Evolutionary conservation across 202 grass and related monocot genomes (phyloP), one percentile per base, ranked within the genome.

Genomic region (Panicum hallii): DNA sequence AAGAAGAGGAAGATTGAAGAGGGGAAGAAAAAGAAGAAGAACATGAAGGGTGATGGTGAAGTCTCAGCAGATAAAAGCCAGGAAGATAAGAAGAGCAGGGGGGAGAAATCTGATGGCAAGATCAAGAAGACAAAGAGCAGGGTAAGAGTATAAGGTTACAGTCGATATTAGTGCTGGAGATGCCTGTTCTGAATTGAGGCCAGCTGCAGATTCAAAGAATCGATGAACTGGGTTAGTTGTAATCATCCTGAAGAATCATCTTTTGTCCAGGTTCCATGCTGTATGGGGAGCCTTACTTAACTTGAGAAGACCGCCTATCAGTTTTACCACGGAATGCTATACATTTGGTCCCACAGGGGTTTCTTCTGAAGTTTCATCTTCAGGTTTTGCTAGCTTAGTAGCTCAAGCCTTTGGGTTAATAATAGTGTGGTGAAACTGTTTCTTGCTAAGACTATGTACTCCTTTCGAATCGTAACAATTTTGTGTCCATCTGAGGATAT

Each of bases 121-220:
- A 58, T 64, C 75, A 83, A 86, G 74, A 83, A 80, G 67, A 65
- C 12, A 52, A 88, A 69, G 70, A 81, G 42, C 74, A 86, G 69
- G 53, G 79, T 79, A 38, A 86, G 36, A 70, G 82, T 74, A 46
- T 90, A 71, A 87, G 15, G 72, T 85, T 85, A 13, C 6, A 40
- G n/a, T 68, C 53, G 41, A 7, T 60, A 11, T 67, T 65, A 17
- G 7, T 78, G 46, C 2, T 17, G 6, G 80, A 86, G 49, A 32
- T 72, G 64, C 47, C 30, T 66, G 57, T 41, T 38, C 66, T 44
- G 3, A 12, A 23, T 55, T 71, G 74, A 57, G 70, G 65, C 49
- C 9, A 17, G 43, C 42, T 36, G 61, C 20, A 12, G 78, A 30
- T 7, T 55, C 12, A 54, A 53, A 66, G 28, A 16, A 23, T 48